Evolutionary conservation across 176 grass and related monocot genomes (phyloP).

Genomic region (bread wheat (Triticum aestivum)): DNA sequence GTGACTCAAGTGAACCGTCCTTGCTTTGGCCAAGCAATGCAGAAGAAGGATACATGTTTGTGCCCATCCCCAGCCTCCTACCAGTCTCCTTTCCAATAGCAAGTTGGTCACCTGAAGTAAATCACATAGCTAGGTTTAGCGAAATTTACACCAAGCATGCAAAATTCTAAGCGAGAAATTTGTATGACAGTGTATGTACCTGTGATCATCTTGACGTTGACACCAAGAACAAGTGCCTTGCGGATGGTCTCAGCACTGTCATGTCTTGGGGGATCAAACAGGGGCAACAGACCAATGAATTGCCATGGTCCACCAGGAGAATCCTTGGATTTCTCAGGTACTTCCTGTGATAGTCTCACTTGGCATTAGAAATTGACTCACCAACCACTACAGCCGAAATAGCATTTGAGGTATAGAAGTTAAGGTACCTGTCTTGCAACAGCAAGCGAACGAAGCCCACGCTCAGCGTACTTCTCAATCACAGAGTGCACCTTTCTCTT

Average conservation of each 20-base stretch:
- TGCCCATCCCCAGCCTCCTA: conserved; percentile 97
- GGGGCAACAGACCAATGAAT: conserved; percentile 87
- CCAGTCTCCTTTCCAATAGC: conserved; percentile 98
- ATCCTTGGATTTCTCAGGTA: conserved; percentile 86
- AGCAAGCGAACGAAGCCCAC: conserved; percentile 92
- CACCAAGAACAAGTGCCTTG: conserved; percentile 92
- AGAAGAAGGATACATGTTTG: conserved; percentile 99
- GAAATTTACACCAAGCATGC: background rate
- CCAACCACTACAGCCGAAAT: background rate
- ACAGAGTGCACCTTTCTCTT: conserved; percentile 64
- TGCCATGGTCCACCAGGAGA: conserved; percentile 82
- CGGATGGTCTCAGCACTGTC: conserved; percentile 99
- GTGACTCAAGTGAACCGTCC: conserved; percentile 61
- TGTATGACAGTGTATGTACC: conserved; percentile 32
- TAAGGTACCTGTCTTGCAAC: conserved; percentile 82
- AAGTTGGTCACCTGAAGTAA: conserved; percentile 86
- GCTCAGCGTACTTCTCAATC: conserved; percentile 95
- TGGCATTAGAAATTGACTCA: conserved; percentile 22
- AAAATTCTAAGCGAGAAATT: background rate
- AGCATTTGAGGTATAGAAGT: conserved; percentile 5
- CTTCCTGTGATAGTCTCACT: conserved; percentile 60
- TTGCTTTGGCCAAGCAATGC: conserved; percentile 81
- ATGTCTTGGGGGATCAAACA: conserved; percentile 95
- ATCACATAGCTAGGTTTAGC: background rate
- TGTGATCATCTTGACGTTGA: conserved; percentile 99